These are phyloP conservation scores for Rhodosorus marinus DNA, from an alignment of 23 red algal species.

Conservation along the genomic window DNA sequence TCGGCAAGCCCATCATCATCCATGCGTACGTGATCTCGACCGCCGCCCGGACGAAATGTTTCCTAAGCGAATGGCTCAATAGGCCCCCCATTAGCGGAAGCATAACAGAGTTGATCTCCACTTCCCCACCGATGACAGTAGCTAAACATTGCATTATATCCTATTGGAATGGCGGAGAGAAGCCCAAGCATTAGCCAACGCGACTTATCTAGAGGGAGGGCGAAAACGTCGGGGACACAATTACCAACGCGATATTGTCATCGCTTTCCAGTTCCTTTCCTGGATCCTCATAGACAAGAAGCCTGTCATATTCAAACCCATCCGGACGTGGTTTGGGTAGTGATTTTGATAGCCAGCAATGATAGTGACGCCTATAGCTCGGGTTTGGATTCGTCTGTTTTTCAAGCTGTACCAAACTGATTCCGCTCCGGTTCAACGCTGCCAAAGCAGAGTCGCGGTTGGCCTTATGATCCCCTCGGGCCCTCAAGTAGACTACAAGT, in stretches of 20 bases:
- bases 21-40: constrained; percentile 66
- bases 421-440: constrained; percentile 43
- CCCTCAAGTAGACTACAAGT: constrained; percentile 57
- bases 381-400: constrained; percentile 49
- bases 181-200: too few species aligned
- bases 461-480: constrained; percentile 47
- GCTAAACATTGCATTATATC: constrained; percentile 65
- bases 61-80: constrained; percentile 29
- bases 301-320: constrained; percentile 75
- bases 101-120: constrained; percentile 42
- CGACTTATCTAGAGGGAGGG: too few species aligned
- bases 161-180: too few species aligned
- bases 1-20: constrained; percentile 65
- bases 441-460: constrained; percentile 64
- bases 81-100: constrained; percentile 49
- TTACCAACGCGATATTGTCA: constrained; percentile 64
- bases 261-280: constrained; percentile 54
- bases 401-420: constrained; percentile 40
- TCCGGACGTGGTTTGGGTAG: constrained; percentile 41
- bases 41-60: constrained; percentile 69
- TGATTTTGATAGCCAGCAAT: constrained; percentile 47
- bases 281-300: constrained; percentile 81
- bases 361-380: constrained; percentile 63
- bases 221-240: too few species aligned
- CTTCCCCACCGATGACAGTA: constrained; percentile 65